A percentile compares a stretch with the other conserved stretches of the same genome.
These are phyloP conservation scores for Pseudohalonectria lignicola DNA, from an alignment of 2,329 filamentous ascomycete species.

Conservation along the genomic window DNA sequence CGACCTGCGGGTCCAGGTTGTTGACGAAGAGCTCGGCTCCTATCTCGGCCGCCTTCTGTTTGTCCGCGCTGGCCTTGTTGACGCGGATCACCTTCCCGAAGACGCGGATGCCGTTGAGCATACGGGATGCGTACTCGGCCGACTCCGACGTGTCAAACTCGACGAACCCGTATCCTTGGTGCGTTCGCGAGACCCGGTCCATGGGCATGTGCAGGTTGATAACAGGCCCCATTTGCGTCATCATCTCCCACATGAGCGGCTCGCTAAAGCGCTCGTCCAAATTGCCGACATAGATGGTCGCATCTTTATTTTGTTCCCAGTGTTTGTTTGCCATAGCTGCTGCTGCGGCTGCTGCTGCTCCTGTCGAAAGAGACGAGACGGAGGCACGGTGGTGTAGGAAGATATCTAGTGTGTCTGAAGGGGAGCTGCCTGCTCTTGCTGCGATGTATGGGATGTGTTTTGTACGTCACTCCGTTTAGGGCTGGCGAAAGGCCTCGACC, in stretches of 20 bases:
- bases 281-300: conserved; percentile 95
- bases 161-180: conserved; percentile 98
- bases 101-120: conserved; percentile 91
- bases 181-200: conserved; percentile 91
- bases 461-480: no score
- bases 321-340: conserved; percentile 14
- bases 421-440: no score
- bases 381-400: no score
- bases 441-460: no score
- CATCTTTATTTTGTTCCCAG: conserved; percentile 96
- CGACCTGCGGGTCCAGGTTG: conserved; percentile 87
- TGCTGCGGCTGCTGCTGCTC: no score
- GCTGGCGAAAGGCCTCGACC: no score
- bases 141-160: conserved; percentile 94
- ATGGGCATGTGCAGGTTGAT: conserved; percentile 97
- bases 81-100: conserved; percentile 93
- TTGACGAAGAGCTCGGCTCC: conserved; percentile 96
- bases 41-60: conserved; percentile 85
- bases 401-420: no score
- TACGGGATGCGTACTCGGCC: conserved; percentile 90
- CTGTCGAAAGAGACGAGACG: no score
- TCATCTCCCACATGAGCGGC: conserved; percentile 89
- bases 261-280: conserved; percentile 94
- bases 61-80: conserved; percentile 87
- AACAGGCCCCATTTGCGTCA: conserved; percentile 95